Evolutionary conservation across 2,329 filamentous ascomycete genomes (phyloP).

Genomic region (Rutstroemia sp.): DNA sequence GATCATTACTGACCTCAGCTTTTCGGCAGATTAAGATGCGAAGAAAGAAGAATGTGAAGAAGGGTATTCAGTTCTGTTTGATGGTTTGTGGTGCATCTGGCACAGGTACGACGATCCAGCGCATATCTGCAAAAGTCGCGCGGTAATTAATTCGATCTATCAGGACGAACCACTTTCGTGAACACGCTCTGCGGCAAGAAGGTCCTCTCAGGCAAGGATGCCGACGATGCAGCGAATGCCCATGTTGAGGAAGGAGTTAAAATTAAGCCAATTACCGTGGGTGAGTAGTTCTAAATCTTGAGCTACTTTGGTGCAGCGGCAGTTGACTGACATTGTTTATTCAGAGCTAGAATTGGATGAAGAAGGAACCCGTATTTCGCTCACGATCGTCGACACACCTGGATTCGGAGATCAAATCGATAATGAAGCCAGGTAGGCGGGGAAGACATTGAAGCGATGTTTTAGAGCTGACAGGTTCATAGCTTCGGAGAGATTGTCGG

Average conservation of each 20-base stretch:
- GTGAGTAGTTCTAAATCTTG: constrained; percentile 44
- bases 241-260: constrained; percentile 95
- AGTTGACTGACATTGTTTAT: constrained; percentile 26
- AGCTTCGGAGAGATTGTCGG: constrained; percentile 97
- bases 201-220: constrained; percentile 85
- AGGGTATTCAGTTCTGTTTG: constrained; percentile 96
- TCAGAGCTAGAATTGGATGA: constrained; percentile 91
- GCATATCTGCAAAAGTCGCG: neutral
- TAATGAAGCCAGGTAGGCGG: constrained; percentile 83
- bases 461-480: constrained; percentile 25
- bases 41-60: constrained; percentile 96
- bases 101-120: constrained; percentile 60
- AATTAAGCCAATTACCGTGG: constrained; percentile 97
- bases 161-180: constrained; percentile 96
- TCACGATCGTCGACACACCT: constrained; percentile 97
- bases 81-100: constrained; percentile 99
- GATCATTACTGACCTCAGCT: constrained; percentile 20
- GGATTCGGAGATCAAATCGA: constrained; percentile 99
- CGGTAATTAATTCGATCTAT: constrained; percentile 17
- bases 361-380: constrained; percentile 93
- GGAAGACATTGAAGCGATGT: neutral
- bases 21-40: constrained; percentile 79
- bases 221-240: constrained; percentile 80
- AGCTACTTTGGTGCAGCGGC: constrained; percentile 7
- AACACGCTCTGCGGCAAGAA: constrained; percentile 97